Conservation (phyloP, 345 rosid genomes). For the Linum usitatissimum region DNA sequence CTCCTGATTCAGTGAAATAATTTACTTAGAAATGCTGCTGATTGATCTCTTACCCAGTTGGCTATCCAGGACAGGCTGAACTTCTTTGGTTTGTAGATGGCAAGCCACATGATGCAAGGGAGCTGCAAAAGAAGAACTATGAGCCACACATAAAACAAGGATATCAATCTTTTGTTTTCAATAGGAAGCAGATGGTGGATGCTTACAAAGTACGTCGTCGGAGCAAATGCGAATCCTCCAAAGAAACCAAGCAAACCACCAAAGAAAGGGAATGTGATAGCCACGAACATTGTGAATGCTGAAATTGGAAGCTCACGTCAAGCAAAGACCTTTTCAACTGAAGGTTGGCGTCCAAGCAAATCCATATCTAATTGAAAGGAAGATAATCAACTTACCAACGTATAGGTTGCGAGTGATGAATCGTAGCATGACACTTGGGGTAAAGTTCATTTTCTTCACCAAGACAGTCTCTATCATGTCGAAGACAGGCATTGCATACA, state of each 20-base stretch:
- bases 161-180: neutral
- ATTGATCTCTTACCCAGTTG: slow-evolving; percentile 45
- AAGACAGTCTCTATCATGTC: slow-evolving; percentile 49
- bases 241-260: slow-evolving; percentile 71
- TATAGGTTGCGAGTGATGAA: slow-evolving; percentile 32
- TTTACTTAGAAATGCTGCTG: neutral
- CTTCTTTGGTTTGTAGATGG: slow-evolving; percentile 48
- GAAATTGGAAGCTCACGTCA: slow-evolving; percentile 11
- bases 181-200: neutral
- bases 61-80: slow-evolving; percentile 51
- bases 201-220: slow-evolving; percentile 55
- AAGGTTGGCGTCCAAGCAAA: no score
- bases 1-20: neutral
- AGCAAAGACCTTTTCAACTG: neutral
- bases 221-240: slow-evolving; percentile 80
- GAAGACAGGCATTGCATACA: slow-evolving; percentile 57
- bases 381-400: slow-evolving; percentile 35
- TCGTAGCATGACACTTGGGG: slow-evolving; percentile 41
- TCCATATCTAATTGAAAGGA: neutral
- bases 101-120: slow-evolving; percentile 74
- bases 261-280: slow-evolving; percentile 49
- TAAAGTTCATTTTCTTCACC: slow-evolving; percentile 37
- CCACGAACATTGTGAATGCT: slow-evolving; percentile 52
- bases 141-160: neutral
- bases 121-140: slow-evolving; percentile 29